These are phyloP conservation scores for Tylopilus microsporus DNA, from an alignment of 1,284 basidiomycete species.

Conservation along the genomic window DNA sequence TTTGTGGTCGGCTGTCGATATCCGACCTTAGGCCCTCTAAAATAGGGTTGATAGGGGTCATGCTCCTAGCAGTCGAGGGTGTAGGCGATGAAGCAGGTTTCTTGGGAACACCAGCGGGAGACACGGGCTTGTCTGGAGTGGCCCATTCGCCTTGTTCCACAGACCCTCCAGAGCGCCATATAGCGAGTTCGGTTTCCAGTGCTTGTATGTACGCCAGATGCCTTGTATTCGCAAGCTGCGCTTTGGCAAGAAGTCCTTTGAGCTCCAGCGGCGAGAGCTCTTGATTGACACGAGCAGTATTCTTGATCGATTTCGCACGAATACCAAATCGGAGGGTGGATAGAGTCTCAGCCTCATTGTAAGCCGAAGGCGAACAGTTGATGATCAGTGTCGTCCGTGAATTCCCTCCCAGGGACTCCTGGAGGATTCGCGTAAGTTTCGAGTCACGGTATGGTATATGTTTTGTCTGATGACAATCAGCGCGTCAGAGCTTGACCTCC, in stretches of 20 bases:
- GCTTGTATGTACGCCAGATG: conserved; percentile 86
- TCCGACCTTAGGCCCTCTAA: conserved; percentile 68
- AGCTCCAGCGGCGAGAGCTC: conserved; percentile 96
- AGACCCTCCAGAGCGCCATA: conserved; percentile 85
- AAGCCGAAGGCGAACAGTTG: conserved; percentile 96
- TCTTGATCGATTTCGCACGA: conserved; percentile 99
- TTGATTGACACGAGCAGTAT: conserved; percentile 97
- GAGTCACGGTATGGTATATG: conserved; percentile 99
- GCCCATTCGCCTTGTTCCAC: conserved; percentile 88
- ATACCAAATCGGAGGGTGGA: conserved; percentile 98
- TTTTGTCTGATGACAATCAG: conserved; percentile 62
- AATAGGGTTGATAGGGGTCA: conserved; percentile 78
- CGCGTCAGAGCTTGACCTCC: conserved; percentile 2
- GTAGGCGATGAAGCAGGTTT: conserved; percentile 59
- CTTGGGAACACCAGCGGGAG: conserved; percentile 46
- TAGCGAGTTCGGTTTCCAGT: conserved; percentile 86
- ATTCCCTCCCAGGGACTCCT: conserved; percentile 99
- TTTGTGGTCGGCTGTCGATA: conserved; percentile 77
- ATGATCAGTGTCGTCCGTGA: conserved; percentile 98
- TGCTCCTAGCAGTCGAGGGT: conserved; percentile 63
- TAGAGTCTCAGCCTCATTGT: conserved; percentile 97
- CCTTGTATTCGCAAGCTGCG: conserved; percentile 78
- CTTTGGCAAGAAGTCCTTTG: conserved; percentile 87
- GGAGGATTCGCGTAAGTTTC: conserved; percentile 97
- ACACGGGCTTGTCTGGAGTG: conserved; percentile 54